A percentile compares a stretch with the other conserved stretches of the same genome.
Conservation (phyloP, 306 rosid species). For the Datisca glomerata region DNA sequence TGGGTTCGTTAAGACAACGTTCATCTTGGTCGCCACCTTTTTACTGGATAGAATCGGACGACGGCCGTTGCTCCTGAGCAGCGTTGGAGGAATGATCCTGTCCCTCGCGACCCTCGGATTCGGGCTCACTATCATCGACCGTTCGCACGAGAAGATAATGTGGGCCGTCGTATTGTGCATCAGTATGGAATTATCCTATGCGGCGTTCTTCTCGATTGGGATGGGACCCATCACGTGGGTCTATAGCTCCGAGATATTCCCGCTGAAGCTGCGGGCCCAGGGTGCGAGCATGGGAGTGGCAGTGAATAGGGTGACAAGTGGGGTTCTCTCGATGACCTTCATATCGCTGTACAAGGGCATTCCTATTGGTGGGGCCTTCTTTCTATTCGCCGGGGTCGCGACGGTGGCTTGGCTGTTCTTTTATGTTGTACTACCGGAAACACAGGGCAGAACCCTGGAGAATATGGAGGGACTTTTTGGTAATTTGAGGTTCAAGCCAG, state of each 20-base stretch:
- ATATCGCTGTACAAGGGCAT: slow-evolving; percentile 31
- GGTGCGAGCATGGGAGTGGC: slow-evolving; percentile 42
- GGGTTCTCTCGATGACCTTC: slow-evolving; percentile 41
- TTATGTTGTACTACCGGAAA: slow-evolving; percentile 39
- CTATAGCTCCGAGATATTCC: slow-evolving; percentile 49
- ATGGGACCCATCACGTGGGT: slow-evolving; percentile 63
- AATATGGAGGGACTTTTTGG: slow-evolving; percentile 59
- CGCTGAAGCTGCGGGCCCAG: slow-evolving; percentile 46
- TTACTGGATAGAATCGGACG: slow-evolving; percentile 44
- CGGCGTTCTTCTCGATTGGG: slow-evolving; percentile 55
- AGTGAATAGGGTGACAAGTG: slow-evolving; percentile 42
- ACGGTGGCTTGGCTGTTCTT: slow-evolving; percentile 28
- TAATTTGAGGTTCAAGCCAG: not conserved
- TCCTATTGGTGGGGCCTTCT: slow-evolving; percentile 53
- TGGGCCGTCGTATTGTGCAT: slow-evolving; percentile 57
- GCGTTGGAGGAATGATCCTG: slow-evolving; percentile 39
- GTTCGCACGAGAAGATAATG: not conserved
- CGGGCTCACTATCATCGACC: slow-evolving; percentile 30
- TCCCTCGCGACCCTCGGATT: slow-evolving; percentile 26
- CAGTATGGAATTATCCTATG: slow-evolving; percentile 22
- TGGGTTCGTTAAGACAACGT: slow-evolving; percentile 27
- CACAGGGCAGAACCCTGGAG: slow-evolving; percentile 47
- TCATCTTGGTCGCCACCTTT: slow-evolving; percentile 47
- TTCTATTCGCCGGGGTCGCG: slow-evolving; percentile 26
- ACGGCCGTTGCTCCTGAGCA: slow-evolving; percentile 34